Evolutionary conservation across 306 rosid species (phyloP).

Genomic region (Acacia confusa): DNA sequence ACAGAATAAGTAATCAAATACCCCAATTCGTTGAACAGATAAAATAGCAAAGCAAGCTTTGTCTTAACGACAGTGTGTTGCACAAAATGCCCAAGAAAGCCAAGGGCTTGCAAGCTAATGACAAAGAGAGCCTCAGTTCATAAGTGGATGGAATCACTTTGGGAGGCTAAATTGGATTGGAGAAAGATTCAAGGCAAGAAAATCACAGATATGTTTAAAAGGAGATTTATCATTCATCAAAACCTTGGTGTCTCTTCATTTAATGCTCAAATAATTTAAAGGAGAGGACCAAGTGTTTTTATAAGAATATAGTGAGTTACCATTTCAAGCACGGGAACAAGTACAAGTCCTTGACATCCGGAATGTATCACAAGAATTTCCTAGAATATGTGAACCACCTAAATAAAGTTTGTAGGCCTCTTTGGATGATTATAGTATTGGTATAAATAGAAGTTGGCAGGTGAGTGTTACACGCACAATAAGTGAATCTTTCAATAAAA

Average conservation of each 20-base stretch:
- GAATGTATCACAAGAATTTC: background rate
- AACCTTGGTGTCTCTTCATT: background rate
- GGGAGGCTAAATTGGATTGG: background rate
- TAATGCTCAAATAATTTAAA: background rate
- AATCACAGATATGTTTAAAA: background rate
- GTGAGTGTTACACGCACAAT: background rate
- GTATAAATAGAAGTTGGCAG: background rate
- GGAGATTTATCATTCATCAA: background rate
- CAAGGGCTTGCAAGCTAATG: background rate
- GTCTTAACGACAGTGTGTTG: background rate
- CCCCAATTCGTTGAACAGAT: background rate
- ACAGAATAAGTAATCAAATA: background rate
- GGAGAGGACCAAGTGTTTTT: background rate
- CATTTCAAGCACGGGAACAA: background rate
- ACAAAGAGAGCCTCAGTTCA: background rate
- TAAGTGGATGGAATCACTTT: background rate
- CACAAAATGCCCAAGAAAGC: background rate
- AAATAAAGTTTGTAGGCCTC: background rate
- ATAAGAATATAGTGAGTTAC: background rate
- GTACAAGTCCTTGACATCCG: background rate
- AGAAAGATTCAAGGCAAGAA: background rate
- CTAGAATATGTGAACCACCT: background rate
- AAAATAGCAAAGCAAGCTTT: background rate
- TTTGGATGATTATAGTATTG: background rate
- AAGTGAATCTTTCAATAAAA: background rate